Percentiles rank a stretch among this genome's conserved stretches.
phyloP scores from a whole-genome alignment of 78 protist genomes.

The Goniomonas avonlea region DNA sequence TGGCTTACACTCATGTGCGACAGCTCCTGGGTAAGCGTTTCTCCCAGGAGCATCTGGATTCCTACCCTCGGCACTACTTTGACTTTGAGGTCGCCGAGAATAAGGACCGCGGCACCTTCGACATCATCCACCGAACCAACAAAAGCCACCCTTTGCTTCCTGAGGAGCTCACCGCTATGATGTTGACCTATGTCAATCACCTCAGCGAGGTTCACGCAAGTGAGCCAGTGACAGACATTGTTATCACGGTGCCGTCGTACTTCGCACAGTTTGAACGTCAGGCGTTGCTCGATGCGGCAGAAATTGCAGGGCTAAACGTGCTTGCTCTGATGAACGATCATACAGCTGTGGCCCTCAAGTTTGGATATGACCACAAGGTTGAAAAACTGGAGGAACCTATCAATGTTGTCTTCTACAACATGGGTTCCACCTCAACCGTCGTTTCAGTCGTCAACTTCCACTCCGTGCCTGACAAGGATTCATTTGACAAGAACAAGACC shows the following conservation, averaged over 20 bases:
- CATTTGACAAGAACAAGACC: constrained; percentile 15
- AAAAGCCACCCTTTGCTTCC: neutral
- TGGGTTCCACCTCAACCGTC: no score
- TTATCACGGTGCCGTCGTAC: constrained; percentile 47
- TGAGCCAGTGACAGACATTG: constrained; percentile 7
- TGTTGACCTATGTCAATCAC: constrained; percentile 3
- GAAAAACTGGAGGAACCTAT: constrained; percentile 25
- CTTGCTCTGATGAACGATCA: neutral
- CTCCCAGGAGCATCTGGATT: neutral
- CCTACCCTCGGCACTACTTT: constrained; percentile 9
- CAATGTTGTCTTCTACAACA: constrained; percentile 49
- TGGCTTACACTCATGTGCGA: constrained; percentile 2
- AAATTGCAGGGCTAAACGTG: constrained; percentile 27
- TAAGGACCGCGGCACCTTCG: neutral
- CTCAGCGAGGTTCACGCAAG: neutral
- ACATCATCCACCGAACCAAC: neutral
- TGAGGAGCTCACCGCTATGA: constrained; percentile 3
- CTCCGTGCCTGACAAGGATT: constrained; percentile 4
- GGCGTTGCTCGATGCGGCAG: constrained; percentile 61
- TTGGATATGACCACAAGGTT: neutral
- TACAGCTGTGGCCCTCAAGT: constrained; percentile 11
- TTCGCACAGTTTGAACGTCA: constrained; percentile 52
- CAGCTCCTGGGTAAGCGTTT: constrained; percentile 1
- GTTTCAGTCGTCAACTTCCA: no score
- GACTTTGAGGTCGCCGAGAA: neutral